phyloP scores from a whole-genome alignment of 441 rosid genomes.

The Erodium moschatum region DNA sequence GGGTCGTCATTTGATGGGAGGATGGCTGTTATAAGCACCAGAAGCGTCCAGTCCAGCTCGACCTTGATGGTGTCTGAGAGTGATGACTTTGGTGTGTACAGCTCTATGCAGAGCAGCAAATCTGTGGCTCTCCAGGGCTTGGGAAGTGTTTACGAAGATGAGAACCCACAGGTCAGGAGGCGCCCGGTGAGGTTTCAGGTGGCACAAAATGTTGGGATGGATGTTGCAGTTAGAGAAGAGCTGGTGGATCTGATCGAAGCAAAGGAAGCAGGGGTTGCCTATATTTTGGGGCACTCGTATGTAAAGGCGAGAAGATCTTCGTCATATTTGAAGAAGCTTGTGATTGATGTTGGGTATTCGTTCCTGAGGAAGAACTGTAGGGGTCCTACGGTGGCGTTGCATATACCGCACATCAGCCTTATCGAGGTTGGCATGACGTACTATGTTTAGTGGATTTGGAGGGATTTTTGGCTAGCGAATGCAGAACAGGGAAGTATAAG shows the following conservation, averaged over 20 bases:
- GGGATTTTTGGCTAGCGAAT: not conserved
- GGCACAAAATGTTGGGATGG: slow-evolving; percentile 49
- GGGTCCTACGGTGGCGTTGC: slow-evolving; percentile 80
- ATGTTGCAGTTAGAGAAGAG: slow-evolving; percentile 68
- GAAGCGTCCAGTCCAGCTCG: slow-evolving; percentile 37
- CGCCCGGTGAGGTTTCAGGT: slow-evolving; percentile 57
- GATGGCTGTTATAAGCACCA: slow-evolving; percentile 82
- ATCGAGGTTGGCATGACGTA: slow-evolving; percentile 95
- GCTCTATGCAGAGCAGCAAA: slow-evolving; percentile 61
- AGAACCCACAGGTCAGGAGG: slow-evolving; percentile 44
- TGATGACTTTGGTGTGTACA: slow-evolving; percentile 32
- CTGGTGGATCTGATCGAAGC: slow-evolving; percentile 66
- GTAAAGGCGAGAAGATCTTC: slow-evolving; percentile 73
- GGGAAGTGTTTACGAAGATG: slow-evolving; percentile 56
- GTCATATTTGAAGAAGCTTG: slow-evolving; percentile 56
- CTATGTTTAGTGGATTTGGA: slow-evolving; percentile 40
- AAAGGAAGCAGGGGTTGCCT: slow-evolving; percentile 85
- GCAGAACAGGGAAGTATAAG: not conserved
- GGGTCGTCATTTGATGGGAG: slow-evolving; percentile 54
- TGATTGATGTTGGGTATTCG: slow-evolving; percentile 70
- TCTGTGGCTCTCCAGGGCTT: slow-evolving; percentile 58
- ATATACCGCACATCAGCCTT: slow-evolving; percentile 86
- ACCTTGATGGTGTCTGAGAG: slow-evolving; percentile 45
- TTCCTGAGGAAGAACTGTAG: slow-evolving; percentile 92
- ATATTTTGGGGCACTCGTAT: slow-evolving; percentile 80